Evolutionary conservation across 768 basidiomycete species (phyloP), one percentile per base, ranked within the genome.

Genomic region (Phylloporus arenicola): DNA sequence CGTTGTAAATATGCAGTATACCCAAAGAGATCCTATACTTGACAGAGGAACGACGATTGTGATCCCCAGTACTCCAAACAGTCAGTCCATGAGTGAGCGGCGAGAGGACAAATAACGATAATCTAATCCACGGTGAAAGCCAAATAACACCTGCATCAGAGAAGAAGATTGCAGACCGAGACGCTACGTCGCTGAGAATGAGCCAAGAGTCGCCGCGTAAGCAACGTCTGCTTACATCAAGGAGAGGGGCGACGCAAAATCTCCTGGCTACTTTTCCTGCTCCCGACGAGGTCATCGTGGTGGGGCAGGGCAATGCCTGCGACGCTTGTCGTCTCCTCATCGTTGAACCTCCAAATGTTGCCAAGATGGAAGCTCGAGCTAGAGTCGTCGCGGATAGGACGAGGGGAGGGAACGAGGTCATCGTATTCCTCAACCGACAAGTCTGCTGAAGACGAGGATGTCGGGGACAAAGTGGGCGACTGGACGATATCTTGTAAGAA

Each of bases 401-500:
- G 61, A 53, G 45, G 62, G 52, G 60, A 62, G 7, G 72, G 62
- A 4, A 59, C 42, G 16, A 66, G 48, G 14, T 76, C 75, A 17
- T 79, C 68, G 25, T 63, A 66, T 45, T 85, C 84, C 53, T 86
- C 84, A 16, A 80, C 69, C 3, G 82, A 82, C 38, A 85, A 64
- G 49, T 86, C 85, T 4, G 82, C 77, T 2, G 83, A 84, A 6
- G 81, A 83, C 9, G 83, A 75, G 14, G 81, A 82, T 5, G 82
- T 75, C 17, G 84, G 79, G 6, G 85, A 84, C 43, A 79, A 65
- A 10, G 81, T 76, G n/a, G 83, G 83, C 1, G 82, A 80, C 59
- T 82, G 79, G 17, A 88, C 78, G 20, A 86, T 82, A 55, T 88
- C 84, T 60, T 86, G 83, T 55, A 89, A 65, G 70, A 88, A 89